Evolutionary conservation across 2,329 filamentous ascomycete species (phyloP).

Genomic region (Juglanconis sp.): DNA sequence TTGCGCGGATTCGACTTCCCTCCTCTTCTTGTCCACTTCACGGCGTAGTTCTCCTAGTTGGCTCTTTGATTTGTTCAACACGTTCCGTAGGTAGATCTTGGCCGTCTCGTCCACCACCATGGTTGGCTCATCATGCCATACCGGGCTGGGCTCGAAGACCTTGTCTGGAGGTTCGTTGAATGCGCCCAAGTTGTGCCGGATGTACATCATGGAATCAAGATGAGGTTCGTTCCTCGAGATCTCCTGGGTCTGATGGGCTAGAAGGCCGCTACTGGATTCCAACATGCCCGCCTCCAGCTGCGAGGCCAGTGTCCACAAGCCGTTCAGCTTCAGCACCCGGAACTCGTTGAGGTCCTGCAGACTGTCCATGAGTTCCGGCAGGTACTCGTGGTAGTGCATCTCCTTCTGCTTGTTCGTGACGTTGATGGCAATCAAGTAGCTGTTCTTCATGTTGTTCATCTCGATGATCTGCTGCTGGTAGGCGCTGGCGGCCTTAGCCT

Average conservation of each 20-base stretch:
- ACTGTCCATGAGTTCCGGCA: constrained; percentile 89
- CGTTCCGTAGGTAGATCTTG: constrained; percentile 86
- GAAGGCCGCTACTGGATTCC: constrained; percentile 66
- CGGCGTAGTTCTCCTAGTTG: constrained; percentile 76
- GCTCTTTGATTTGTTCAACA: constrained; percentile 84
- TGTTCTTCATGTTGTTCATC: constrained; percentile 98
- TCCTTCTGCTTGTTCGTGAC: constrained; percentile 98
- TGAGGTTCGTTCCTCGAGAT: constrained; percentile 84
- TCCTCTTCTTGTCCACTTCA: constrained; percentile 80
- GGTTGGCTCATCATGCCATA: constrained; percentile 90
- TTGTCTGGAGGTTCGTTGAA: constrained; percentile 86
- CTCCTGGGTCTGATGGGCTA: constrained; percentile 72
- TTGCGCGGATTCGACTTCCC: constrained; percentile 78
- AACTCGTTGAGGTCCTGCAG: constrained; percentile 93
- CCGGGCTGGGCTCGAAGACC: constrained; percentile 86
- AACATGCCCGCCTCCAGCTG: constrained; percentile 78
- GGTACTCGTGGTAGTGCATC: constrained; percentile 94
- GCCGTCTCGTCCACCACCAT: constrained; percentile 86
- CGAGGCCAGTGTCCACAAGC: constrained; percentile 78
- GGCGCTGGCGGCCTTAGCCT: constrained; percentile 82
- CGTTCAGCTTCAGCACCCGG: constrained; percentile 77
- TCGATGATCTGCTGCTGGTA: constrained; percentile 91
- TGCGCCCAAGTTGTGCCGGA: constrained; percentile 79
- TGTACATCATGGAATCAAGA: constrained; percentile 97
- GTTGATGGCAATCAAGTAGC: constrained; percentile 94